These are phyloP conservation scores for Apiospora rasikravindrae DNA, from an alignment of 2,329 filamentous ascomycete species.

Conservation along the genomic window DNA sequence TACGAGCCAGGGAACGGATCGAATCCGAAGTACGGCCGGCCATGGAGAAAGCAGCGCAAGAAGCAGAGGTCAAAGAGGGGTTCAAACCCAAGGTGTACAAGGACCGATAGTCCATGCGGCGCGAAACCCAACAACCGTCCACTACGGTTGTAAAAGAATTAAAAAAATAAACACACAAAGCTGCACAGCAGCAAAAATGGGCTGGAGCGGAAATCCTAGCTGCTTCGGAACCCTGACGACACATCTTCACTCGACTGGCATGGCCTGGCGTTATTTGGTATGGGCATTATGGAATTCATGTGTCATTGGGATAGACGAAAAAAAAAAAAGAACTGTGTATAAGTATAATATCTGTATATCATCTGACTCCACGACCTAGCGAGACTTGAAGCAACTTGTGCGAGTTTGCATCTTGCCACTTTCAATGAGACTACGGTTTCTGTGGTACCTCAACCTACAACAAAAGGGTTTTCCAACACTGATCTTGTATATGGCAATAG, in stretches of 20 bases:
- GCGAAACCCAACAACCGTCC: background rate
- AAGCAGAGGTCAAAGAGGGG: conserved; percentile 81
- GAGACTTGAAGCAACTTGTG: background rate
- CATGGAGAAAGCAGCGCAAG: conserved; percentile 71
- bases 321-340: conserved; percentile 13
- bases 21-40: conserved; percentile 82
- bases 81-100: conserved; percentile 97
- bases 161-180: background rate
- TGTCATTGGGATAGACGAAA: conserved; percentile 16
- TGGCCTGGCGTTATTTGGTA: conserved; percentile 20
- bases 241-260: conserved; percentile 22
- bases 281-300: conserved; percentile 17
- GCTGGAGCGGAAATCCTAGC: background rate
- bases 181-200: background rate
- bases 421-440: background rate
- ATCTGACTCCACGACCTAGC: background rate
- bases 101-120: conserved; percentile 60
- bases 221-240: conserved; percentile 9
- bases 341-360: conserved; percentile 19
- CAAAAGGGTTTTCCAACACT: background rate
- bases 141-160: too few species aligned
- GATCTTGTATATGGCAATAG: background rate
- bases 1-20: conserved; percentile 89
- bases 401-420: background rate
- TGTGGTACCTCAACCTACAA: background rate